Base-by-base conservation (phyloP, 2,329 filamentous ascomycete species). In the Colletotrichum chlorophyti region DNA sequence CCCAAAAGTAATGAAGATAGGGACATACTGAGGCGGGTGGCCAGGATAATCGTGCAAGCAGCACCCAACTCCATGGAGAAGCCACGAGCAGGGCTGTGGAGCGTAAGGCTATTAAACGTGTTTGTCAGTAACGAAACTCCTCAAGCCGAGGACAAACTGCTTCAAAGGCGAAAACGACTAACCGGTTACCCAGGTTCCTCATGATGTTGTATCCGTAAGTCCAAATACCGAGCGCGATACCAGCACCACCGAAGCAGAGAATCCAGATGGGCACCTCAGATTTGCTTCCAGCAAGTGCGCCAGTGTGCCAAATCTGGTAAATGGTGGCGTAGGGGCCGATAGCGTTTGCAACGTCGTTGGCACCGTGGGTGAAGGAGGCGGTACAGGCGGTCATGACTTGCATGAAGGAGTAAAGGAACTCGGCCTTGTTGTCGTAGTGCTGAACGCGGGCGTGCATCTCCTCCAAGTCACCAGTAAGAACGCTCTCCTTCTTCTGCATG, bases 341-440 rank as follows among this genome's bases (percentile, higher is more conserved):
- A 24, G 85, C 84, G 67, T 82, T 89, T 65, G 83, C 77, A 17
- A 89, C 83, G 60, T 89, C 87, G 69, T 89, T 90, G 64, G 85
- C 84, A 21, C 87, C 87, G 72, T 90, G 86, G 2, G 83, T 82
- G 61, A 89, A 88, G 4, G 84, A 87, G 12, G 85, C 83, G 27
- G 85, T 84, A 63, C 82, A 81, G 9, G 86, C 85, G 5, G 85
- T 85, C 72, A 85, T 76, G 65, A 86, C 70, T 64, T 86, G 84
- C 26, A 85, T 76, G 71, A 84, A 87, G 6, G 81, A 83, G 70
- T 83, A 87, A 45, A 84, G 75, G 72, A 83, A 83, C 70, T 88
- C 85, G 64, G 79, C 78, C 64, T 81, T 79, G 72, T 89, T 88
- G 65, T 86, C 80, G 70, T 82, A 89, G 68, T 87, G 84, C 24